Conservation (phyloP, 441 rosid species). For the Croton setiger region DNA sequence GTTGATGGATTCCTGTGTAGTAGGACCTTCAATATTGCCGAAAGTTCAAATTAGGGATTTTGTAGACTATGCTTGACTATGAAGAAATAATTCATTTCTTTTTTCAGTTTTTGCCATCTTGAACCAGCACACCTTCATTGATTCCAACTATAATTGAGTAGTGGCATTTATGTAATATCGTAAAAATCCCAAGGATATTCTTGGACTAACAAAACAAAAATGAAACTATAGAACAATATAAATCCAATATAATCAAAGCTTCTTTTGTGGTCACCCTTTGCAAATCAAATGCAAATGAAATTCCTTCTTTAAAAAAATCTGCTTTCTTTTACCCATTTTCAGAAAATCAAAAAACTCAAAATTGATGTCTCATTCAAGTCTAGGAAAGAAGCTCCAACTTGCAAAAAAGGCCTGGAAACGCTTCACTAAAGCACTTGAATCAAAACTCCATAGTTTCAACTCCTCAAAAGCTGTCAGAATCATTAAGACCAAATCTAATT, state of each 20-base stretch:
- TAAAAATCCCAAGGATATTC: slow-evolving; percentile 11
- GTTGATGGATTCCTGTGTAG: not conserved
- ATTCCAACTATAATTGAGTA: slow-evolving; percentile 11
- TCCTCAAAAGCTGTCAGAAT: slow-evolving; percentile 35
- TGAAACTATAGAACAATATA: not conserved
- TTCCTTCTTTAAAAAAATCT: slow-evolving; percentile 10
- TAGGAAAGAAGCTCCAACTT: slow-evolving; percentile 53
- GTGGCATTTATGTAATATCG: slow-evolving; percentile 21
- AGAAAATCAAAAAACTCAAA: not conserved
- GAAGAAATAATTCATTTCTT: not conserved
- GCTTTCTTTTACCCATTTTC: slow-evolving; percentile 11
- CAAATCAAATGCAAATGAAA: not conserved
- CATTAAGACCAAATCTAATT: slow-evolving; percentile 27
- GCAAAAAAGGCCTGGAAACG: slow-evolving; percentile 52
- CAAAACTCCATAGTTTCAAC: slow-evolving; percentile 40
- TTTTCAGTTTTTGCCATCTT: slow-evolving; percentile 15
- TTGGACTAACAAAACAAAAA: not conserved
- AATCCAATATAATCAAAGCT: not conserved
- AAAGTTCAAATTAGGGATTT: slow-evolving; percentile 21
- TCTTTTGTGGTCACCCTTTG: not conserved
- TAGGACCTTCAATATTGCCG: slow-evolving; percentile 31
- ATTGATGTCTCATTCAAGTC: slow-evolving; percentile 42
- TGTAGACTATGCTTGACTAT: slow-evolving; percentile 9
- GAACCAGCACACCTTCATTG: slow-evolving; percentile 9
- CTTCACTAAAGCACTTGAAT: slow-evolving; percentile 35